Evolutionary conservation across 2,329 filamentous ascomycete species (phyloP).

Genomic region (Cercospora sp.): DNA sequence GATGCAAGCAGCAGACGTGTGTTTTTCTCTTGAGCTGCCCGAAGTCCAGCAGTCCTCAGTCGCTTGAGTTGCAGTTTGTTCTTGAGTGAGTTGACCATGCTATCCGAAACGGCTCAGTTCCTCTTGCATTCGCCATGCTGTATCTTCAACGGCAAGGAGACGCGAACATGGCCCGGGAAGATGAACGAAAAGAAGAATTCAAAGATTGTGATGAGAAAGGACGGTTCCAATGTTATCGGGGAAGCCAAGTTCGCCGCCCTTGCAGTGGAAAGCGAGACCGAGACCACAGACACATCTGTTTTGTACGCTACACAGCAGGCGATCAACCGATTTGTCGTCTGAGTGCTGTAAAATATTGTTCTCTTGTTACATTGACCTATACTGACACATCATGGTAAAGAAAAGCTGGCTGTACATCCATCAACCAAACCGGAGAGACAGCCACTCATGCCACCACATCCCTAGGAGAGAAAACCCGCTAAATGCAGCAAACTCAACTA

Average conservation of each 20-base stretch:
- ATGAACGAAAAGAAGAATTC: neutral
- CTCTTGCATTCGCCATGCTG: neutral
- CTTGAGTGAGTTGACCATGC: neutral
- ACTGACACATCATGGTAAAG: neutral
- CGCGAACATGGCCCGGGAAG: neutral
- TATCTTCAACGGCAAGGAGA: neutral
- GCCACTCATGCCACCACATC: neutral
- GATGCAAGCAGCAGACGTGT: neutral
- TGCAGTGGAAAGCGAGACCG: neutral
- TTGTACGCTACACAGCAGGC: neutral
- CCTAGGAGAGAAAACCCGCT: neutral
- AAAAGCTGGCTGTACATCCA: neutral
- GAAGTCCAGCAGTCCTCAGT: neutral
- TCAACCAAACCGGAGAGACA: neutral
- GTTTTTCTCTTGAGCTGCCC: neutral
- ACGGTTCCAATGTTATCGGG: neutral
- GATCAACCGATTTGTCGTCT: neutral
- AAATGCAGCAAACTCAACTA: conserved; percentile 6
- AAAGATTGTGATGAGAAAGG: neutral
- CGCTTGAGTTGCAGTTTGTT: conserved; percentile 1
- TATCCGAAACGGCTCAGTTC: neutral
- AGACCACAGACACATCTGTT: neutral
- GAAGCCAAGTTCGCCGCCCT: neutral
- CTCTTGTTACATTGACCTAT: neutral
- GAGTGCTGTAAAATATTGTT: neutral